Evolutionary conservation across 2,329 filamentous ascomycete species (phyloP).

Genomic region (Colletotrichum camelliae): DNA sequence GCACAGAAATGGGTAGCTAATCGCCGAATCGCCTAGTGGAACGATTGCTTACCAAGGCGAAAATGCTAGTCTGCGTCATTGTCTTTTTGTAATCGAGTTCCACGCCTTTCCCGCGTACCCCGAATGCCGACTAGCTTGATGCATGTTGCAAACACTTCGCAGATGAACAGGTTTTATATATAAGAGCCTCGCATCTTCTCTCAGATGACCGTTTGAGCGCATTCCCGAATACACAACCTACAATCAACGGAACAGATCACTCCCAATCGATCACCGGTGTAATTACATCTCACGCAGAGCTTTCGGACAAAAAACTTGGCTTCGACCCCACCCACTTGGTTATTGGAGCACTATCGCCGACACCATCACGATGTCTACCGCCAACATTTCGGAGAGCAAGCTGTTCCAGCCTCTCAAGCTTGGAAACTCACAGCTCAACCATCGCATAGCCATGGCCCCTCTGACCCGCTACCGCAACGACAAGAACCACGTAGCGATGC

Average conservation of each 20-base stretch:
- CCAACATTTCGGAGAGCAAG: background rate
- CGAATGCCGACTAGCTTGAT: background rate
- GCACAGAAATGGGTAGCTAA: background rate
- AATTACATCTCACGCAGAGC: background rate
- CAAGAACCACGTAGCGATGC: conserved; percentile 8
- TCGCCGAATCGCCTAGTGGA: background rate
- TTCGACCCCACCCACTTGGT: background rate
- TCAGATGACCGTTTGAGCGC: background rate
- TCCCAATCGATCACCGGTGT: background rate
- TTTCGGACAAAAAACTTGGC: background rate
- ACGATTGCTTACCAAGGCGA: background rate
- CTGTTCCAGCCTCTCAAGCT: conserved; percentile 12
- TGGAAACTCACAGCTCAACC: conserved; percentile 2
- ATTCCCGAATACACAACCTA: background rate
- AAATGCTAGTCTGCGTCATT: background rate
- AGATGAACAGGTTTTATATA: background rate
- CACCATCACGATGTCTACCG: background rate
- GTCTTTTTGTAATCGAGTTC: background rate
- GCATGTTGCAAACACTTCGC: background rate
- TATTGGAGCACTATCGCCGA: background rate
- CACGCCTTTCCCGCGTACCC: background rate
- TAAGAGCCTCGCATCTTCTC: background rate
- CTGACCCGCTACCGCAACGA: conserved; percentile 18
- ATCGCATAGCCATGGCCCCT: conserved; percentile 12
- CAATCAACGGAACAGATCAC: background rate